Percentiles rank a stretch among this genome's conserved stretches.
Conservation (phyloP, 1,284 basidiomycete species). For the Ustilago lituana region DNA sequence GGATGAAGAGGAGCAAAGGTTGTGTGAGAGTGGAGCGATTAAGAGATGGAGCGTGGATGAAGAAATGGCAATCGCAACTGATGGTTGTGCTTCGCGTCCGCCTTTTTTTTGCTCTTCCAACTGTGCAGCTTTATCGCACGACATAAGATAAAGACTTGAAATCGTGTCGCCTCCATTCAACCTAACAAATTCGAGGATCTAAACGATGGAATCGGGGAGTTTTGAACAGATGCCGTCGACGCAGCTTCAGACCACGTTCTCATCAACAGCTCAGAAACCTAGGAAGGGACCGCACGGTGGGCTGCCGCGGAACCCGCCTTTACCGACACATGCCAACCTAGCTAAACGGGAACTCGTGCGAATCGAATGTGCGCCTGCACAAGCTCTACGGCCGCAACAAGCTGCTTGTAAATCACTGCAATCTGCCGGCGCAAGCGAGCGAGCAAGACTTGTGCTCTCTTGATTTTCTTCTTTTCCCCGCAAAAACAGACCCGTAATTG, state of each 20-base stretch:
- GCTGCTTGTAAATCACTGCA: too few species aligned
- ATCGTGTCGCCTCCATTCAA: too few species aligned
- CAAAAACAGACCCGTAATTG: slow-evolving; percentile 7
- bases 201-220: too few species aligned
- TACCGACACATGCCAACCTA: slow-evolving; percentile 1
- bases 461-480: slow-evolving; percentile 26
- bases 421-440: too few species aligned
- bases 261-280: too few species aligned
- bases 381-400: slow-evolving; percentile 9
- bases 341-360: slow-evolving; percentile 14
- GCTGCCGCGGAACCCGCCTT: slow-evolving; percentile 6
- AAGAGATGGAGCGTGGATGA: slow-evolving; percentile 19
- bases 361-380: neutral
- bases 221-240: too few species aligned
- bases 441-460: too few species aligned
- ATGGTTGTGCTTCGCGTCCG: slow-evolving; percentile 20
- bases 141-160: too few species aligned
- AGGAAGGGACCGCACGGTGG: too few species aligned
- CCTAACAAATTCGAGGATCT: too few species aligned
- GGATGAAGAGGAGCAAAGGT: neutral
- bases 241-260: too few species aligned
- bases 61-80: neutral
- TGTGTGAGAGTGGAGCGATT: neutral
- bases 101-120: slow-evolving; percentile 13
- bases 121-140: slow-evolving; percentile 12